Evolutionary conservation across 768 basidiomycete species (phyloP).

Genomic region (Mrakia gelida): DNA sequence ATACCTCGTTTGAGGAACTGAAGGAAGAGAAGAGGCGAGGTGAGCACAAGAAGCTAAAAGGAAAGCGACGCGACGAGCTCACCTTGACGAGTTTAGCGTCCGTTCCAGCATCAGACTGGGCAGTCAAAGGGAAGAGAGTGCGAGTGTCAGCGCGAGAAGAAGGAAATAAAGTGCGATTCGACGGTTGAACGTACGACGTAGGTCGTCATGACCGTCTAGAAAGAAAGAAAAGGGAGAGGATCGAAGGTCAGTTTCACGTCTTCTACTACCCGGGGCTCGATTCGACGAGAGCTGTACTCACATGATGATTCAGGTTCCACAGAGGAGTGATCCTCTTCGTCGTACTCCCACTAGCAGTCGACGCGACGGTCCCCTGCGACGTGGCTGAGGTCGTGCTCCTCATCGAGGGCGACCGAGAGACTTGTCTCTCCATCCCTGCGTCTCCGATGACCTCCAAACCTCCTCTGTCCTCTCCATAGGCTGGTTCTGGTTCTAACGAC

Average conservation of each 20-base stretch:
- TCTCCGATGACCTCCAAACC: slow-evolving; percentile 3
- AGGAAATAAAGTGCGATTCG: no score
- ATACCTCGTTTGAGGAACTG: slow-evolving; percentile 17
- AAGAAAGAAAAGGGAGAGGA: neutral
- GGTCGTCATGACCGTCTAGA: slow-evolving; percentile 19
- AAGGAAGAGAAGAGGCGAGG: neutral
- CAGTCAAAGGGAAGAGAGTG: neutral
- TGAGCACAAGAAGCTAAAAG: neutral
- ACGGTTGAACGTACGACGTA: neutral
- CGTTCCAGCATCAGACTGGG: slow-evolving; percentile 19
- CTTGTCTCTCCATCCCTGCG: neutral
- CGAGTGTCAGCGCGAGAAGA: neutral
- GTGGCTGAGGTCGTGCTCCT: neutral
- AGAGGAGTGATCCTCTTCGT: slow-evolving; percentile 26
- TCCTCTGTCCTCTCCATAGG: neutral
- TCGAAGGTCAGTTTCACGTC: neutral
- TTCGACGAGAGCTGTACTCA: neutral
- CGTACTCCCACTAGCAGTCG: neutral
- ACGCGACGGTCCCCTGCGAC: slow-evolving; percentile 6
- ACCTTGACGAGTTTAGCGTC: slow-evolving; percentile 24
- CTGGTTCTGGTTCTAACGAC: neutral
- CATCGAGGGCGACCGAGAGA: neutral
- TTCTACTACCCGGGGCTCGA: no score
- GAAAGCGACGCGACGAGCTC: neutral
- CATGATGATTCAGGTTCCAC: slow-evolving; percentile 27